These are phyloP conservation scores for Chaetoscypha palmicola DNA, from an alignment of 2,329 filamentous ascomycete genomes.

Conservation along the genomic window DNA sequence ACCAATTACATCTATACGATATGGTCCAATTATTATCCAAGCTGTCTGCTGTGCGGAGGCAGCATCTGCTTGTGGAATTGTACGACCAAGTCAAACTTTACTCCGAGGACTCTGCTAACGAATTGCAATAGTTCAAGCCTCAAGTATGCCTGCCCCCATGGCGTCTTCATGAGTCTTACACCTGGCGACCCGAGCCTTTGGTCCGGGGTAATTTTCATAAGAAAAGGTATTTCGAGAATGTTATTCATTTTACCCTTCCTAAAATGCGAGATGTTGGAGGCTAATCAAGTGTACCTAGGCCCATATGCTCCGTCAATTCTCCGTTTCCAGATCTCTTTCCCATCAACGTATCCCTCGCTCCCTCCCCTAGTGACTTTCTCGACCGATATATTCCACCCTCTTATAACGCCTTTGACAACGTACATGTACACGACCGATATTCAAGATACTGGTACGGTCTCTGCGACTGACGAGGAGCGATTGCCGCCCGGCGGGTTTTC, in stretches of 20 bases:
- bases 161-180: conserved; percentile 78
- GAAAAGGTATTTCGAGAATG: conserved; percentile 76
- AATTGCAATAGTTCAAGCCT: conserved; percentile 59
- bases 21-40: conserved; percentile 19
- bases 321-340: conserved; percentile 85
- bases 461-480: conserved; percentile 74
- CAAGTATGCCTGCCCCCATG: conserved; percentile 74
- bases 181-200: conserved; percentile 76
- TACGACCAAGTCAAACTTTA: conserved; percentile 9
- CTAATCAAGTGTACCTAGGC: conserved; percentile 43
- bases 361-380: conserved; percentile 83
- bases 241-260: no score
- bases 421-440: conserved; percentile 84
- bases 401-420: conserved; percentile 88
- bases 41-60: conserved; percentile 28
- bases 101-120: conserved; percentile 9
- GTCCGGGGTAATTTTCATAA: conserved; percentile 87
- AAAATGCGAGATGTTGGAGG: background rate
- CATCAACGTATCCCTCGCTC: conserved; percentile 67
- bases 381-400: conserved; percentile 90
- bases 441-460: conserved; percentile 68
- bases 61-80: conserved; percentile 31
- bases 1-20: conserved; percentile 15
- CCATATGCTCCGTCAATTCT: conserved; percentile 84
- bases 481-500: conserved; percentile 87